These are phyloP conservation scores for Colletotrichum aenigma DNA, from an alignment of 2,329 filamentous ascomycete species.

Conservation along the genomic window DNA sequence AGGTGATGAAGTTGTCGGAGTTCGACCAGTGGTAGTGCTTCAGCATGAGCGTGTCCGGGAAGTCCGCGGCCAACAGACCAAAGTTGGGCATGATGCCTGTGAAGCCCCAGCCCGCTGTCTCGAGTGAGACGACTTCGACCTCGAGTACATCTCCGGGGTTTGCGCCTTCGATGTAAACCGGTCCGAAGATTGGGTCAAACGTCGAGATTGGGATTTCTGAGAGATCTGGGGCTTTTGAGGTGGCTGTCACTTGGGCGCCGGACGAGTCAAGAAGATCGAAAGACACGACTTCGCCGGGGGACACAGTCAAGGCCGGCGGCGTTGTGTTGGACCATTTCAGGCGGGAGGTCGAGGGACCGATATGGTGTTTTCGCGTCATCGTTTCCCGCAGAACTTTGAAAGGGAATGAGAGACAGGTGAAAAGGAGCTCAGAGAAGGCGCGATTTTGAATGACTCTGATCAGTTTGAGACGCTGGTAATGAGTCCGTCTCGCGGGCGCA, in stretches of 20 bases:
- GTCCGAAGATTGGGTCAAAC: slow-evolving; percentile 55
- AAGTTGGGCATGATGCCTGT: slow-evolving; percentile 55
- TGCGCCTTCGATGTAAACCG: slow-evolving; percentile 52
- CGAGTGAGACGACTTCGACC: slow-evolving; percentile 51
- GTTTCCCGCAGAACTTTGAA: background rate
- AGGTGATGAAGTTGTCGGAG: slow-evolving; percentile 36
- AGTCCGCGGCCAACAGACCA: slow-evolving; percentile 54
- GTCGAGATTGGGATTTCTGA: slow-evolving; percentile 41
- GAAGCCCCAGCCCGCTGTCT: slow-evolving; percentile 54
- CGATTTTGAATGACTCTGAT: background rate
- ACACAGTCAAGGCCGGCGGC: slow-evolving; percentile 47
- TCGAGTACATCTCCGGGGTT: slow-evolving; percentile 56
- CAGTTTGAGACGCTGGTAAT: background rate
- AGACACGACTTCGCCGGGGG: slow-evolving; percentile 49
- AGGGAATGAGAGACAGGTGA: background rate
- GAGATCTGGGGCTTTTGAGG: slow-evolving; percentile 43
- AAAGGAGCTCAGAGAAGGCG: fast-evolving
- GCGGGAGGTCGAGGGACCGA: slow-evolving; percentile 36
- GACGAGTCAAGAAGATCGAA: slow-evolving; percentile 56
- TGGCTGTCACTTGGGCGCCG: slow-evolving; percentile 51
- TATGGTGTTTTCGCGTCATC: slow-evolving; percentile 21
- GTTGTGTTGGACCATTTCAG: slow-evolving; percentile 53
- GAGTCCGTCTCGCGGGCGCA: background rate
- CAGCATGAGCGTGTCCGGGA: slow-evolving; percentile 38
- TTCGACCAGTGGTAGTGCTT: slow-evolving; percentile 50